Conservation (phyloP, 2,329 filamentous ascomycete species). For the Exophiala spinifera region DNA sequence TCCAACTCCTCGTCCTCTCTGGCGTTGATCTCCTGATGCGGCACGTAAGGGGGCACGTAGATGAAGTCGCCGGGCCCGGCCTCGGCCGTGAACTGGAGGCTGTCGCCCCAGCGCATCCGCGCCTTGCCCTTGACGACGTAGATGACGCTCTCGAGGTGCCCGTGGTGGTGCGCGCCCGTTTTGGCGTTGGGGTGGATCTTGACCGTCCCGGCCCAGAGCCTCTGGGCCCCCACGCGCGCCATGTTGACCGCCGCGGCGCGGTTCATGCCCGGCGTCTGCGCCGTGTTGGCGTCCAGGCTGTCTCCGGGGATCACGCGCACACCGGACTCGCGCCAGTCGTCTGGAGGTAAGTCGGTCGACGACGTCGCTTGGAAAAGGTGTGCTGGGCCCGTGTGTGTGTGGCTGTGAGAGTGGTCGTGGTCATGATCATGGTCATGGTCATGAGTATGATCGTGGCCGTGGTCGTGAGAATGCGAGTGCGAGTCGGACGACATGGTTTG, state of each 20-base stretch:
- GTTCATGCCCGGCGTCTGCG: conserved; percentile 45
- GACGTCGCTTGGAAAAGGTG: conserved; percentile 24
- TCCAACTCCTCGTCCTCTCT: conserved; percentile 41
- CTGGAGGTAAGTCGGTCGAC: conserved; percentile 20
- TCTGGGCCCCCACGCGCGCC: conserved; percentile 44
- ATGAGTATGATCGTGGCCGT: conserved; percentile 15
- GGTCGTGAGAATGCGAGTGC: conserved; percentile 9
- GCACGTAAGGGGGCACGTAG: conserved; percentile 46
- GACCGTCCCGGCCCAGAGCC: conserved; percentile 47
- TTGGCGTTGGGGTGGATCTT: conserved; percentile 45
- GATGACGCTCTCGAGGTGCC: conserved; percentile 46
- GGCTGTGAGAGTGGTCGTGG: conserved; percentile 6
- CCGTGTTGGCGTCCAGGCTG: conserved; percentile 41
- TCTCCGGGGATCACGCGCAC: conserved; percentile 44
- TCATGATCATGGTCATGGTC: conserved; percentile 10
- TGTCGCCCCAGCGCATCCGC: conserved; percentile 47
- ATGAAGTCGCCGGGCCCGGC: conserved; percentile 48
- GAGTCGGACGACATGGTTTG: conserved; percentile 2
- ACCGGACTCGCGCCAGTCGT: conserved; percentile 40
- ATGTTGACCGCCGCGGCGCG: conserved; percentile 46
- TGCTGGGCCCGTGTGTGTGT: conserved; percentile 14
- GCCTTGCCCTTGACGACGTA: conserved; percentile 46
- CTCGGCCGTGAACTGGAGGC: conserved; percentile 45
- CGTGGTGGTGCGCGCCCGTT: conserved; percentile 46
- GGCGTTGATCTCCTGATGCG: conserved; percentile 49